These are phyloP conservation scores for Phragmites australis DNA, from an alignment of 176 grass and related monocot genomes.

Conservation along the genomic window DNA sequence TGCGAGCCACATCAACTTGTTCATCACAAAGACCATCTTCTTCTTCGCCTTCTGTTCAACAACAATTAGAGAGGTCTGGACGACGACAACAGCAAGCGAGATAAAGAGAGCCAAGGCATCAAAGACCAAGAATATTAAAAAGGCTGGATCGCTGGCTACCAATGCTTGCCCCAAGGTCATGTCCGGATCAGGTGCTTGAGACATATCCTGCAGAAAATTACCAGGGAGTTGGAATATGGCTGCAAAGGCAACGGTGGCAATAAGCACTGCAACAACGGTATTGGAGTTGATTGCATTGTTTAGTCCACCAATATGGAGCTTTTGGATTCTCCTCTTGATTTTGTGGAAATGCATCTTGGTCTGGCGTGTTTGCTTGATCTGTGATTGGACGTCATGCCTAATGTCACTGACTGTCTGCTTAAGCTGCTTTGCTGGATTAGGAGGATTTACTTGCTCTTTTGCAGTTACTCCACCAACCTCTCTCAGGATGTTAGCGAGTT, in stretches of 20 bases:
- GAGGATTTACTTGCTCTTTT: conserved; percentile 71
- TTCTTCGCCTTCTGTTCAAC: conserved; percentile 93
- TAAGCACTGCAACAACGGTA: conserved; percentile 91
- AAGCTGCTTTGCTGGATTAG: conserved; percentile 82
- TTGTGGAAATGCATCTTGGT: conserved; percentile 86
- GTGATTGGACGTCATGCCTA: conserved; percentile 83
- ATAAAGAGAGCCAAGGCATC: conserved; percentile 91
- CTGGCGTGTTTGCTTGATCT: conserved; percentile 85
- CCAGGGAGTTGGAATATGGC: conserved; percentile 92
- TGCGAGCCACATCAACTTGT: conserved; percentile 96
- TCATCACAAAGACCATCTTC: conserved; percentile 97
- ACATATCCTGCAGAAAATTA: conserved; percentile 38
- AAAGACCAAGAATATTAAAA: conserved; percentile 85
- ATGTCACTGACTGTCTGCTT: conserved; percentile 97
- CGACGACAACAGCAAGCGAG: conserved; percentile 77
- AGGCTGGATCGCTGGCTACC: conserved; percentile 65
- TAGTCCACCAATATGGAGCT: conserved; percentile 89
- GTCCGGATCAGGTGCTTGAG: not conserved
- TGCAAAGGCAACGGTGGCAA: conserved; percentile 93
- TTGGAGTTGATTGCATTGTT: conserved; percentile 97
- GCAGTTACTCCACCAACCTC: conserved; percentile 59
- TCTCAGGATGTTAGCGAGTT: conserved; percentile 61
- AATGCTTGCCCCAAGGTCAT: conserved; percentile 72
- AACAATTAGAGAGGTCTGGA: conserved; percentile 93
- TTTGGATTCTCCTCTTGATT: conserved; percentile 80